Conservation (phyloP, 2,329 filamentous ascomycete genomes). For the Penicillium freii region DNA sequence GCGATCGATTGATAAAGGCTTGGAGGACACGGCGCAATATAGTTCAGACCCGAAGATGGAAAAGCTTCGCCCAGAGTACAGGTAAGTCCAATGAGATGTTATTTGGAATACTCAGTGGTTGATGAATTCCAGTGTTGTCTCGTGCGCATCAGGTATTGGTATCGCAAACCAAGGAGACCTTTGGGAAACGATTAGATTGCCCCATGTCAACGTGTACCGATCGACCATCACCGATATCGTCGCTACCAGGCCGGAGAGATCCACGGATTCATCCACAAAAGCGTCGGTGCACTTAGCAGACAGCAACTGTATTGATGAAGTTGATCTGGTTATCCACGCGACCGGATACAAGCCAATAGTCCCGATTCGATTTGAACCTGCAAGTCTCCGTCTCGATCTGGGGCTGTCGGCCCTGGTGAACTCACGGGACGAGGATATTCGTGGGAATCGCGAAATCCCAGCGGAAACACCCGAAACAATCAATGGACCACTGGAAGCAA, state of each 20-base stretch:
- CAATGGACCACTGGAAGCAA: not conserved
- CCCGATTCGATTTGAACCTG: slow-evolving; percentile 20
- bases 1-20: slow-evolving; percentile 15
- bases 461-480: not conserved
- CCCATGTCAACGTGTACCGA: slow-evolving; percentile 24
- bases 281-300: slow-evolving; percentile 9
- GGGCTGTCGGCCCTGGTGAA: slow-evolving; percentile 13
- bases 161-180: slow-evolving; percentile 28
- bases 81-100: slow-evolving; percentile 1
- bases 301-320: slow-evolving; percentile 8
- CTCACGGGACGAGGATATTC: too few species aligned
- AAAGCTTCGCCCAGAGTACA: slow-evolving; percentile 20
- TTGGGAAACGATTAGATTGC: slow-evolving; percentile 22
- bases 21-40: slow-evolving; percentile 19
- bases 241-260: not conserved
- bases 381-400: slow-evolving; percentile 11
- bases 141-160: slow-evolving; percentile 21
- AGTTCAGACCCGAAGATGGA: slow-evolving; percentile 19
- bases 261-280: not conserved
- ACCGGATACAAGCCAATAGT: slow-evolving; percentile 26
- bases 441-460: not conserved
- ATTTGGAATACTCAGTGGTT: not conserved
- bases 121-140: slow-evolving; percentile 15
- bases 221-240: slow-evolving; percentile 14
- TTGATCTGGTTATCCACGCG: slow-evolving; percentile 25